Conservation (phyloP, 805 yeast species). For the Priceomyces fermenticarens region DNA sequence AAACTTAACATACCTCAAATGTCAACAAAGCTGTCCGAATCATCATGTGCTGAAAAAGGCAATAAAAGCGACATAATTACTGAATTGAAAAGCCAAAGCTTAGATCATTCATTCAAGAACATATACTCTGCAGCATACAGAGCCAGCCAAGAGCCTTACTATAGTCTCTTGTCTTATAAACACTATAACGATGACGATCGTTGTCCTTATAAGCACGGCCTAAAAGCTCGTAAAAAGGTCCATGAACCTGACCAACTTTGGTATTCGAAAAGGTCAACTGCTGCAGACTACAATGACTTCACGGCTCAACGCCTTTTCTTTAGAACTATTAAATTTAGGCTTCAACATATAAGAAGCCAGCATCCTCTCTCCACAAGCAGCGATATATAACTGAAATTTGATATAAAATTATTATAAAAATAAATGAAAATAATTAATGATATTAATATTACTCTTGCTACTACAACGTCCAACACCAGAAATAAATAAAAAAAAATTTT, state of each 20-base stretch:
- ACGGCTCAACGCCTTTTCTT: background rate
- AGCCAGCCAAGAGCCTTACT: background rate
- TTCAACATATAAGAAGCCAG: constrained; percentile 2
- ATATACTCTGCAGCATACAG: background rate
- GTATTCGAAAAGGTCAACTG: background rate
- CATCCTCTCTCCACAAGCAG: constrained; percentile 5
- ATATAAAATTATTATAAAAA: background rate
- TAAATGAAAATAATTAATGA: constrained; percentile 1
- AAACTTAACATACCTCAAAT: too few relatives aligned
- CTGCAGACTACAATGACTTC: background rate
- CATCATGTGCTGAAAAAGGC: too few relatives aligned
- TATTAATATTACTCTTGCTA: background rate
- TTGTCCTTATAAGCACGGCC: background rate
- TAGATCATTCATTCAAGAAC: background rate
- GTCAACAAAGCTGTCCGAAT: too few relatives aligned
- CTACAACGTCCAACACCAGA: background rate
- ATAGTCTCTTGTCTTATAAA: background rate
- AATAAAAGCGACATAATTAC: too few relatives aligned
- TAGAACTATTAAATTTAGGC: background rate
- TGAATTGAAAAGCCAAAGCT: too few relatives aligned
- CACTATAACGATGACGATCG: background rate
- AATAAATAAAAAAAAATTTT: background rate
- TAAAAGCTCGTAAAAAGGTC: background rate
- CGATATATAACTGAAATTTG: constrained; percentile 2
- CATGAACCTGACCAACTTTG: background rate